These are phyloP conservation scores for Penicillium pulvis DNA, from an alignment of 495 filamentous ascomycete species.

Conservation along the genomic window DNA sequence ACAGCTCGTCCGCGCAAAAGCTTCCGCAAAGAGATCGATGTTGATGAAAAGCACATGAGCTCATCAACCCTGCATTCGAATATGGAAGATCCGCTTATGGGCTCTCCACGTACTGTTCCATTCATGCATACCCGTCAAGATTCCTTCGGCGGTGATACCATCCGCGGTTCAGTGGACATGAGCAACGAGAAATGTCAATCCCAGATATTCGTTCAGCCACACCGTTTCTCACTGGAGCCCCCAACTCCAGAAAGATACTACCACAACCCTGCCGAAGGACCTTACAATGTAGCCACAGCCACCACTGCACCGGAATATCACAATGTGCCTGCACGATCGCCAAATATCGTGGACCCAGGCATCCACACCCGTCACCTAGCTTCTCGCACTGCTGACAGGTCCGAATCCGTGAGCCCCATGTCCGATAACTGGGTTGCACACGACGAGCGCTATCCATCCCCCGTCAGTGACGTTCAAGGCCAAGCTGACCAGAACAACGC, in stretches of 20 bases:
- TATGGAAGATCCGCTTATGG: constrained; percentile 61
- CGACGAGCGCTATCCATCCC: constrained; percentile 55
- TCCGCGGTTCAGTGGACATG: constrained; percentile 33
- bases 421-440: constrained; percentile 66
- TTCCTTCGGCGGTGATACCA: constrained; percentile 47
- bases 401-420: constrained; percentile 40
- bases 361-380: constrained; percentile 23
- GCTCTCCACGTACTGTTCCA: constrained; percentile 62
- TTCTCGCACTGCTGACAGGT: constrained; percentile 33
- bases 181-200: constrained; percentile 27
- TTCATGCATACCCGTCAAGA: constrained; percentile 73
- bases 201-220: constrained; percentile 20
- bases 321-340: constrained; percentile 23
- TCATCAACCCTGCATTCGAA: constrained; percentile 56
- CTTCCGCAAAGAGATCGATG: constrained; percentile 68
- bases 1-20: constrained; percentile 74
- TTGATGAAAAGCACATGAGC: constrained; percentile 57
- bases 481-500: constrained; percentile 26
- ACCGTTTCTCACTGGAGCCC: constrained; percentile 37
- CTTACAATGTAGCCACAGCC: constrained; percentile 32
- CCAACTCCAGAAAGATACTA: constrained; percentile 36
- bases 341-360: constrained; percentile 22
- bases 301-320: constrained; percentile 29
- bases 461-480: constrained; percentile 27
- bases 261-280: constrained; percentile 27